phyloP scores from a whole-genome alignment of 257 asterid species.

The Jaltomata sinuosa region DNA sequence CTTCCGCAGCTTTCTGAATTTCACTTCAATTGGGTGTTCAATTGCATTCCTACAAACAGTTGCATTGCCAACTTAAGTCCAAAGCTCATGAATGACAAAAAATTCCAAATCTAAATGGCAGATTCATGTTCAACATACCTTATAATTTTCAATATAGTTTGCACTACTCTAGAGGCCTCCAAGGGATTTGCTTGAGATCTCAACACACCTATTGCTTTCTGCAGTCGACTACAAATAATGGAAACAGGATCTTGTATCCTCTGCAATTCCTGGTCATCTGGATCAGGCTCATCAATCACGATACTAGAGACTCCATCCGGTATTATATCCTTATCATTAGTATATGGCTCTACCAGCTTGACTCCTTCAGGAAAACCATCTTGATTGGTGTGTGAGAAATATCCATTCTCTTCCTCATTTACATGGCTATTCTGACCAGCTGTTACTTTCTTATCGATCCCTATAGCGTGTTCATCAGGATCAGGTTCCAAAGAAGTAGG shows the following conservation, averaged over 20 bases:
- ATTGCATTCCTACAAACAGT: conserved; percentile 61
- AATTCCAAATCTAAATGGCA: not conserved
- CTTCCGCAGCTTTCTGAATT: conserved; percentile 80
- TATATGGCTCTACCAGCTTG: conserved; percentile 22
- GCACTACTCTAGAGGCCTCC: conserved; percentile 33
- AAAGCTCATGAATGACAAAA: not conserved
- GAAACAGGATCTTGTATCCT: conserved; percentile 79
- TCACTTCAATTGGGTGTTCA: conserved; percentile 64
- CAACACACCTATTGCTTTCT: conserved; percentile 50
- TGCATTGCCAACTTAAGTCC: not conserved
- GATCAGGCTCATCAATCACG: conserved; percentile 32
- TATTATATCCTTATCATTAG: conserved; percentile 7
- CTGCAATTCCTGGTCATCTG: conserved; percentile 59
- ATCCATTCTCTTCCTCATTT: not conserved
- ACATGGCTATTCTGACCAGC: conserved; percentile 3
- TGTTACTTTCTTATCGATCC: not conserved
- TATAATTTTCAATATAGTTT: conserved; percentile 50
- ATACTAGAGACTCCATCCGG: conserved; percentile 1
- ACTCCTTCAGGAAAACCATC: conserved; percentile 16
- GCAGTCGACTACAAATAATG: conserved; percentile 52
- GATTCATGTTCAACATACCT: conserved; percentile 25
- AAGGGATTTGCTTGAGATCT: conserved; percentile 46
- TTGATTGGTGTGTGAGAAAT: conserved; percentile 12
- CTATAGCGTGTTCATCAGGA: conserved; percentile 8
- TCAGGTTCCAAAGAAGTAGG: conserved; percentile 19